Evolutionary conservation across 495 filamentous ascomycete species (phyloP).

Genomic region (Echria macrotheca): DNA sequence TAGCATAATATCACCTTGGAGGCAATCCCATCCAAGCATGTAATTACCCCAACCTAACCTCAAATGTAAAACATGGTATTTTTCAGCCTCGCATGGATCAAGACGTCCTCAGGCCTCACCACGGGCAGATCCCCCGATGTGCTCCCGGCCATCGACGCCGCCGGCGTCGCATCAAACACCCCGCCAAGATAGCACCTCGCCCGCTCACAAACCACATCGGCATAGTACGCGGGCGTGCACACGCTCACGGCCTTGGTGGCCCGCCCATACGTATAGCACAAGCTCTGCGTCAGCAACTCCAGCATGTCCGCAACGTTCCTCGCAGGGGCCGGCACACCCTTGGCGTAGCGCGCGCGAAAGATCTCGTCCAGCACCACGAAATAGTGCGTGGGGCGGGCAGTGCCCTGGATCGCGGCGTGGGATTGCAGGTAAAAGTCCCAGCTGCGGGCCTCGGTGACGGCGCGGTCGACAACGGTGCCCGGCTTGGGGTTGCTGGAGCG

Average conservation of each 20-base stretch:
- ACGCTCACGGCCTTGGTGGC: slow-evolving; percentile 69
- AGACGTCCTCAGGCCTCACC: not conserved
- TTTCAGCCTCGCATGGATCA: not conserved
- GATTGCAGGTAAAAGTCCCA: slow-evolving; percentile 82
- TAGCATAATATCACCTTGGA: no score
- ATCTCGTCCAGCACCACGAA: slow-evolving; percentile 67
- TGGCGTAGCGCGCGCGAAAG: slow-evolving; percentile 34
- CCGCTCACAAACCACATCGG: slow-evolving; percentile 64
- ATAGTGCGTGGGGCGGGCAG: slow-evolving; percentile 70
- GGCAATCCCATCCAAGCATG: no score
- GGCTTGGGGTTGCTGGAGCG: slow-evolving; percentile 49
- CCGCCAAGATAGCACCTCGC: slow-evolving; percentile 24
- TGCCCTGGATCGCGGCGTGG: slow-evolving; percentile 74
- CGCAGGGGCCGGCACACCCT: not conserved
- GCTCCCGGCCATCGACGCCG: not conserved
- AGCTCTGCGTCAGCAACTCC: slow-evolving; percentile 56
- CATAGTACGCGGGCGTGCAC: slow-evolving; percentile 71
- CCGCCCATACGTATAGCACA: slow-evolving; percentile 67
- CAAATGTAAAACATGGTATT: slow-evolving; percentile 1
- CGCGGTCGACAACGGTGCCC: slow-evolving; percentile 78
- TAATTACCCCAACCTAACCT: no score
- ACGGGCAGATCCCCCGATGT: not conserved
- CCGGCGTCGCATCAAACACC: not conserved
- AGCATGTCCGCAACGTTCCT: slow-evolving; percentile 48
- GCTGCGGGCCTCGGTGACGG: slow-evolving; percentile 58